Conservation (phyloP, 805 yeast genomes). For the Ogataea glucozyma region DNA sequence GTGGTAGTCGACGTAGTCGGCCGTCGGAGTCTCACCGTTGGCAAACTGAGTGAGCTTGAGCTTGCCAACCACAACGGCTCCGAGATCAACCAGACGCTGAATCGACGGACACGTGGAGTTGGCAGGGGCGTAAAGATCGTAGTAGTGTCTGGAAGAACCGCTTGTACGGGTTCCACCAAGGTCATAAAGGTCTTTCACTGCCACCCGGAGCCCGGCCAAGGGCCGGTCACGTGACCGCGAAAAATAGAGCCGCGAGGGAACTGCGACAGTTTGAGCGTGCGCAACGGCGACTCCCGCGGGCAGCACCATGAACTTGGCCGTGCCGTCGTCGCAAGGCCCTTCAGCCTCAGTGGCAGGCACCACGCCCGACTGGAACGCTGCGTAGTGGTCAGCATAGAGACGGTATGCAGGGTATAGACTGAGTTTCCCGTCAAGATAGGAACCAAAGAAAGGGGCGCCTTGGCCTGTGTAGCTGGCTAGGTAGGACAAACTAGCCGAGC, state of each 20-base stretch:
- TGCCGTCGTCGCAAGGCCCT: too few species aligned
- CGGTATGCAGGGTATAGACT: slow-evolving; percentile 13
- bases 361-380: slow-evolving; percentile 13
- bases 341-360: slow-evolving; percentile 12
- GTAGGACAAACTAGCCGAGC: neutral
- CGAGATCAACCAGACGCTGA: slow-evolving; percentile 15
- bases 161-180: slow-evolving; percentile 14
- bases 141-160: slow-evolving; percentile 15
- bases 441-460: slow-evolving; percentile 16
- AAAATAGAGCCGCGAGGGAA: slow-evolving; percentile 15
- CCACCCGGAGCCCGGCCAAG: slow-evolving; percentile 15
- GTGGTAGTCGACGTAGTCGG: slow-evolving; percentile 18
- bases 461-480: too few species aligned
- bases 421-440: slow-evolving; percentile 11
- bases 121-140: slow-evolving; percentile 12
- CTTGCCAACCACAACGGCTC: slow-evolving; percentile 16
- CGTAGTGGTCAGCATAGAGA: slow-evolving; percentile 13
- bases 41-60: slow-evolving; percentile 16
- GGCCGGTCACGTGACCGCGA: slow-evolving; percentile 13
- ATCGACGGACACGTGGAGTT: slow-evolving; percentile 13
- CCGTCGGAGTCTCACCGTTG: slow-evolving; percentile 16
- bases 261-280: slow-evolving; percentile 16
- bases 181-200: slow-evolving; percentile 14
- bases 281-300: slow-evolving; percentile 18
- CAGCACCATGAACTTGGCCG: slow-evolving; percentile 10